Evolutionary conservation across 192 early-diverging fungal species (phyloP), one percentile per base, ranked within the genome.

Genomic region (Dimargaris cristalligena): DNA sequence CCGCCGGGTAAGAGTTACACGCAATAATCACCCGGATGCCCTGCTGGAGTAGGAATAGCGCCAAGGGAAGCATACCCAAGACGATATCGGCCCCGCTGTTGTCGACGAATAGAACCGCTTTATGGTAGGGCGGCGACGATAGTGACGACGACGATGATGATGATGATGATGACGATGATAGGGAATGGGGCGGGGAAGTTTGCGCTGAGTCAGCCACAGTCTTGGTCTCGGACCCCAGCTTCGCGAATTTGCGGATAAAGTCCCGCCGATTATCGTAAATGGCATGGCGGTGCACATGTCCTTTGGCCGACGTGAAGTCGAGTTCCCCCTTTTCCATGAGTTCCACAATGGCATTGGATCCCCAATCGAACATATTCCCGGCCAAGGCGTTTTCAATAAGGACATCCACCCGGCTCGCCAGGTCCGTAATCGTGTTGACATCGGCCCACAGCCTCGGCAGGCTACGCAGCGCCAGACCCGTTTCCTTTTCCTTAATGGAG

Each of bases 291-390:
- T 46, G 70, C 62, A 68, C 66, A 46, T 72, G 75, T 9, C 62
- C 62, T 6, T 62, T 60, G 0, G 80, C 88, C 2, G 60, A 58
- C 18, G 63, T 65, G 59, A 90, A 81, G 50, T 79, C 74, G 34
- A 90, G 68, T 23, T 70, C 66, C 20, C 82, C 84, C 4, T 52
- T 64, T 18, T 65, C 67, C 30, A 89, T 61, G 72, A 76, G 64
- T 35, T 77, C 73, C 18, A 78, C 73, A 35, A 90, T 70, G 31
- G 69, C 65, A 29, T 73, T 67, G 0, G 83, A 76, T 2, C 87
- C 79, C 87, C 88, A 90, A 69, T 90, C 87, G 52, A 82, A 89
- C 87, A 89, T 89, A 66, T 90, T 90, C 25, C 87, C 84, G 10
- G 86, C 83, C 52, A 89, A 63, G 26, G 85, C 74, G 62, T 90